Percentiles rank a stretch among this genome's conserved stretches.
Conservation (phyloP, 2,329 filamentous ascomycete genomes). For the Diaporthe sp. region DNA sequence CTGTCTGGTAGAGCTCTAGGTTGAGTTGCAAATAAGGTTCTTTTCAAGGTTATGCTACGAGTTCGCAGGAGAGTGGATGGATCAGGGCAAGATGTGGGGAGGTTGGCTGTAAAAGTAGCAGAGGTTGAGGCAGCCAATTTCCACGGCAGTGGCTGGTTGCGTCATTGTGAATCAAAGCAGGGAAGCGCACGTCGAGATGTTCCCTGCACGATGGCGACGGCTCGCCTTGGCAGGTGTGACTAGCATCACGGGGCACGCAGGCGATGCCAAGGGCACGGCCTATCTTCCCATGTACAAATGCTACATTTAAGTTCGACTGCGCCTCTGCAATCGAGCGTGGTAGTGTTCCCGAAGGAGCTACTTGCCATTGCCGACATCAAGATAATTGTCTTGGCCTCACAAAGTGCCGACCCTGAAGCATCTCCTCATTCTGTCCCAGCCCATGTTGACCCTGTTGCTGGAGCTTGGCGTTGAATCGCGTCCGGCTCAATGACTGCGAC, state of each 20-base stretch:
- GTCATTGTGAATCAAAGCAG: slow-evolving; percentile 28
- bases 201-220: slow-evolving; percentile 14
- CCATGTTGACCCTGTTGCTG: too few species aligned
- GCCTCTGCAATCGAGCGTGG: not conserved
- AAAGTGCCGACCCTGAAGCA: too few species aligned
- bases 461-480: too few species aligned
- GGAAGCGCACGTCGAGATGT: slow-evolving; percentile 10
- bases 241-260: slow-evolving; percentile 12
- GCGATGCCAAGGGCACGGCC: not conserved
- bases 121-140: slow-evolving; percentile 14
- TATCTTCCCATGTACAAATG: not conserved
- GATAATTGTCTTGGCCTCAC: too few species aligned
- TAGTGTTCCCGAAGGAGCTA: not conserved
- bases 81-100: not conserved
- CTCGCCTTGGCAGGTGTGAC: slow-evolving; percentile 26
- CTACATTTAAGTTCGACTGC: not conserved
- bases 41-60: too few species aligned
- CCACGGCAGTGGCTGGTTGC: slow-evolving; percentile 22
- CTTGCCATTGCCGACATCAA: not conserved
- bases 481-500: too few species aligned
- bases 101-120: not conserved
- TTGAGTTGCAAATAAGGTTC: not conserved
- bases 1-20: not conserved
- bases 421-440: too few species aligned
- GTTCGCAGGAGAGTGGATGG: not conserved